Base-by-base conservation (phyloP, 2,329 filamentous ascomycete species). In the Aspergillus unguis region DNA sequence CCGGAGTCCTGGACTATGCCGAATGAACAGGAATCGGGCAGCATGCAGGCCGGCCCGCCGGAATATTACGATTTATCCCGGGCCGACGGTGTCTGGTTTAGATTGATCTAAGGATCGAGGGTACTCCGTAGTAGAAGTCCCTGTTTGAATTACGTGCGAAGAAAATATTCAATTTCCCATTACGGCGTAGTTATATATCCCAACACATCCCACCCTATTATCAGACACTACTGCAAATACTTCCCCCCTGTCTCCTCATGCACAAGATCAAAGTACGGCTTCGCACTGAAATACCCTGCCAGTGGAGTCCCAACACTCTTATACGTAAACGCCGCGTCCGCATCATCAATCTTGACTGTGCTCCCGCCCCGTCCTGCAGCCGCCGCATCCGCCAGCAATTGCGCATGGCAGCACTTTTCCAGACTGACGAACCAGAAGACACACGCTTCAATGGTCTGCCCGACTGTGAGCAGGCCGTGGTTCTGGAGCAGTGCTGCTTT, bases 211-310 rank as follows among this genome's bases (percentile, higher is more conserved):
- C 17, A 17, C 17, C 17, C 17, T 17, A 17, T 17, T 17, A 17
- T 17, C 17, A 17, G 17, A 17, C 17, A 17, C 32, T 55, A 60
- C 6, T 52, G 43, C 58, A 84, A 62, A 65, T 84, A 84, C 8
- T 80, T 79, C 2, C 80, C 80, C 25, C 73, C 72, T 2, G 78
- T 81, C 71, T 86, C 82, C 65, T 79, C 79, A 62, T 85, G 80
- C 56, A 87, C 81, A 37, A 88, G 71, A 72, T 89, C 86, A 71
- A 90, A 90, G 57, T 85, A 61, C 11, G 87, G 86, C 72, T 85
- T 85, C 5, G 84, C 87, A 61, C 79, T 84, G 65, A 90, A 91
- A 77, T 81, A 90, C 0, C 87, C 87, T 0, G 82, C 84, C 32
- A 67, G 63, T 11, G 80, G 76, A 0, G 75, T 80, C 0, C 87